Conservation (phyloP, 345 rosid genomes). For the Erysimum cheiranthoides region DNA sequence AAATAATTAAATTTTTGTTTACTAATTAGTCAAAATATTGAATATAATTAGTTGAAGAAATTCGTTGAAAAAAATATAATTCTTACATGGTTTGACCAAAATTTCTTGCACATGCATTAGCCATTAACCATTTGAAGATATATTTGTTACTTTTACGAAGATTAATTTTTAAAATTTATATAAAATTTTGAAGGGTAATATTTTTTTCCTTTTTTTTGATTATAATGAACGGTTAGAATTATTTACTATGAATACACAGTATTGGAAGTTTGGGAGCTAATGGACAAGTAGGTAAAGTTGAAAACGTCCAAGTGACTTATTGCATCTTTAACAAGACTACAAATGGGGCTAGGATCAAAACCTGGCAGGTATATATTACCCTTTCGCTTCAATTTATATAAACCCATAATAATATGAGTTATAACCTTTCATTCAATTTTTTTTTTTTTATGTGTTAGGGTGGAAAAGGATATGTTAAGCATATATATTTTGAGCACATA, state of each 20-base stretch:
- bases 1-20: background rate
- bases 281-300: conserved; percentile 11
- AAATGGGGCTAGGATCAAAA: conserved; percentile 37
- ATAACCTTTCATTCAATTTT: background rate
- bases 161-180: no score
- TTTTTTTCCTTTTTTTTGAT: no score
- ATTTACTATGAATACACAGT: conserved; percentile 3
- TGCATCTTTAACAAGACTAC: conserved; percentile 32
- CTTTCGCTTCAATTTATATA: background rate
- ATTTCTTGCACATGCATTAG: no score
- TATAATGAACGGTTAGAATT: no score
- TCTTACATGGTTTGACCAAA: no score
- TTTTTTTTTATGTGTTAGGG: conserved; percentile 1
- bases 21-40: background rate
- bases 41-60: background rate
- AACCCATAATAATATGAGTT: background rate
- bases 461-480: conserved; percentile 27
- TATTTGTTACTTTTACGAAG: background rate
- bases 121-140: no score
- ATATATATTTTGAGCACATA: conserved; percentile 18
- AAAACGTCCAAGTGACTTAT: conserved; percentile 21
- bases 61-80: no score
- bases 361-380: conserved; percentile 22
- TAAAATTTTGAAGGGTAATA: no score
- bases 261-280: conserved; percentile 31